These are phyloP conservation scores for Phytophthora sojae DNA, from an alignment of 352 stramenopile genomes.

Conservation along the genomic window DNA sequence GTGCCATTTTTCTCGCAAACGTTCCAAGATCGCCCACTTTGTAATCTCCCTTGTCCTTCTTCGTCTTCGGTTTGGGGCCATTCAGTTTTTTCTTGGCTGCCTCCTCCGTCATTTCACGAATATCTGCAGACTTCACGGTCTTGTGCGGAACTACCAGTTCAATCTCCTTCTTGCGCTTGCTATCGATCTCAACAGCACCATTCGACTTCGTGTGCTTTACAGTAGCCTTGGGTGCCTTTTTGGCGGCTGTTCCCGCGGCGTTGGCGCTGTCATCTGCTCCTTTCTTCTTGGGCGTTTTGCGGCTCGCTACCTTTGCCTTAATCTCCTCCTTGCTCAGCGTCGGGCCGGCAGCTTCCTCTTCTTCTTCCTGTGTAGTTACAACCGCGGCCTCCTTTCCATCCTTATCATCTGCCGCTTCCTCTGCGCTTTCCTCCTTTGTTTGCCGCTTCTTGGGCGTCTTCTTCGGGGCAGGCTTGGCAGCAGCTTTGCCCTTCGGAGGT, in stretches of 20 bases:
- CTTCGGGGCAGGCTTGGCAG: constrained; percentile 14
- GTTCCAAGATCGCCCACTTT: constrained; percentile 63
- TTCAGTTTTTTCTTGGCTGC: constrained; percentile 64
- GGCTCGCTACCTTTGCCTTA: constrained; percentile 75
- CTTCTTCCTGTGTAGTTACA: constrained; percentile 47
- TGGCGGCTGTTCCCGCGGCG: constrained; percentile 25
- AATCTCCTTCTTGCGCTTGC: constrained; percentile 84
- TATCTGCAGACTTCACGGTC: constrained; percentile 79
- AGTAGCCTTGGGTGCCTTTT: constrained; percentile 47
- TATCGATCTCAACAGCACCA: constrained; percentile 57
- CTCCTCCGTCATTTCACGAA: constrained; percentile 77
- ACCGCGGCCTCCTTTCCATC: background rate
- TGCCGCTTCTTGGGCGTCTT: constrained; percentile 34
- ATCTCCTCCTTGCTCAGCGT: constrained; percentile 80
- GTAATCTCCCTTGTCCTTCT: constrained; percentile 75
- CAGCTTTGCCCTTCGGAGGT: constrained; percentile 49
- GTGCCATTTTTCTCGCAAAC: constrained; percentile 72
- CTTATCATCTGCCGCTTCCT: constrained; percentile 21
- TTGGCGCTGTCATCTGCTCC: constrained; percentile 34
- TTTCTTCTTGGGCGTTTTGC: constrained; percentile 80
- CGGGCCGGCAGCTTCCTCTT: constrained; percentile 34
- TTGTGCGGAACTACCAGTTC: constrained; percentile 81
- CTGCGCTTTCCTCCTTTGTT: constrained; percentile 15
- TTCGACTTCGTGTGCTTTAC: constrained; percentile 47
- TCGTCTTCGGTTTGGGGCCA: constrained; percentile 48